Evolutionary conservation across 1,139 yeast species (phyloP), one percentile per base, ranked within the genome.

Genomic region (Hyphopichia fennica): DNA sequence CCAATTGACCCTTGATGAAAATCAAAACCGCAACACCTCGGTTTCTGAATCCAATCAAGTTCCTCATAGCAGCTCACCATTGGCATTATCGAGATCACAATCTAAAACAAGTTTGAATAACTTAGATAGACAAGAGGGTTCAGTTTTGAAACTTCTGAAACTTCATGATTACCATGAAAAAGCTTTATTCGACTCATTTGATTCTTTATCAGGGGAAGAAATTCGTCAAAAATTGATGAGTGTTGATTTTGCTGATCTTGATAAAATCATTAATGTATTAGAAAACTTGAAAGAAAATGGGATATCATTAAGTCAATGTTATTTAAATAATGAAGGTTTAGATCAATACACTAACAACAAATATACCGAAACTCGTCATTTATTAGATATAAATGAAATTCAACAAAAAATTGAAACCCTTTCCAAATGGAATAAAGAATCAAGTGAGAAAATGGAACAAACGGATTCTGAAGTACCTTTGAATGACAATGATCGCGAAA

Each of bases 221-320:
- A 71, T 84, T 40, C 72, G 81, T 39, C 66, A 75, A 36, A 69
- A 72, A 36, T 61, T 85, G 37, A 51, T 75, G 45, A 69, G 61
- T 20, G 59, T 65, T 25, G 67, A 76, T 46, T 65, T 81, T 8
- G 66, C 70, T 16, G 87, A 83, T 55, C 68, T 84, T 34, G 75
- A 77, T 36, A 72, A 75, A 37, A 68, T 83, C 19, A 70, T 81
- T 9, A 66, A 63, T 14, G 71, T 77, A 33, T 67, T 85, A 45
- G 76, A 73, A 31, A 62, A 62, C 15, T 63, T 84, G 46, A 80
- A 79, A 49, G 61, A 62, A 15, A 62, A 71, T 30, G 87, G 88
- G 0, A 67, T 82, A 14, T 65, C 75, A 10, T 54, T 84, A 20
- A 72, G 74, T 34, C 73, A 73, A 23, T 62, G 84, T 3, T 84